These are phyloP conservation scores for Skeletonema potamos DNA, from an alignment of 108 stramenopile genomes.

Conservation along the genomic window DNA sequence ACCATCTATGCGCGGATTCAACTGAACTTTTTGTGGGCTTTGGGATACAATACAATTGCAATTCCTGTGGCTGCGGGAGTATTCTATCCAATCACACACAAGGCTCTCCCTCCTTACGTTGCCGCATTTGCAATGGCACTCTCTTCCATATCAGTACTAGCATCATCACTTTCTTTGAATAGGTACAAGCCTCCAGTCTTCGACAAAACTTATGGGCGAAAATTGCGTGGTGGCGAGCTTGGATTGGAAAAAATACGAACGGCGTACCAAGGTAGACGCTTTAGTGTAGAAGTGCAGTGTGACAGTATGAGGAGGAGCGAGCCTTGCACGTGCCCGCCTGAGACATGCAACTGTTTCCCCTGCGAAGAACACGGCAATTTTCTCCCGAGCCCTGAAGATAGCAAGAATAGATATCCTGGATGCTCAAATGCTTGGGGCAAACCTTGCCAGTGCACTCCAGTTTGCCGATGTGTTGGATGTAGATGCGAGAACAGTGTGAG, in stretches of 20 bases:
- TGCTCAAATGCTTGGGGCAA: slow-evolving; percentile 31
- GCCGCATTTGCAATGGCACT: slow-evolving; percentile 86
- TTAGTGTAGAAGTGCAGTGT: slow-evolving; percentile 31
- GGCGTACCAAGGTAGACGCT: slow-evolving; percentile 8
- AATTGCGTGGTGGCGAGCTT: slow-evolving; percentile 34
- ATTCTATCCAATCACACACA: slow-evolving; percentile 68
- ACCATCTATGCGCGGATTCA: slow-evolving; percentile 75
- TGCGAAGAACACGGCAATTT: slow-evolving; percentile 46
- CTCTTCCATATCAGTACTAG: slow-evolving; percentile 66
- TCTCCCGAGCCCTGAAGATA: not conserved
- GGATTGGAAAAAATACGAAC: slow-evolving; percentile 46
- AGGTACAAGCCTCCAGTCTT: slow-evolving; percentile 49
- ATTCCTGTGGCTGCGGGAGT: slow-evolving; percentile 89
- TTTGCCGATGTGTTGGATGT: slow-evolving; percentile 33
- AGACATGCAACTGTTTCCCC: slow-evolving; percentile 42
- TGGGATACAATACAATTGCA: slow-evolving; percentile 82
- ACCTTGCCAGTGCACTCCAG: slow-evolving; percentile 34
- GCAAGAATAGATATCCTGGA: slow-evolving; percentile 19
- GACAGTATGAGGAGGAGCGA: slow-evolving; percentile 37
- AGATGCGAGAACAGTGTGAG: not conserved
- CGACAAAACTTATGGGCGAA: slow-evolving; percentile 49
- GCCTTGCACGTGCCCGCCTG: slow-evolving; percentile 46
- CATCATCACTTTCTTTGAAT: slow-evolving; percentile 46
- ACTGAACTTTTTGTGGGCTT: slow-evolving; percentile 83
- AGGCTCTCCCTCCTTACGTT: slow-evolving; percentile 63